Evolutionary conservation across 2,329 filamentous ascomycete genomes (phyloP), one percentile per base, ranked within the genome.

Genomic region (Bisporella sp.): DNA sequence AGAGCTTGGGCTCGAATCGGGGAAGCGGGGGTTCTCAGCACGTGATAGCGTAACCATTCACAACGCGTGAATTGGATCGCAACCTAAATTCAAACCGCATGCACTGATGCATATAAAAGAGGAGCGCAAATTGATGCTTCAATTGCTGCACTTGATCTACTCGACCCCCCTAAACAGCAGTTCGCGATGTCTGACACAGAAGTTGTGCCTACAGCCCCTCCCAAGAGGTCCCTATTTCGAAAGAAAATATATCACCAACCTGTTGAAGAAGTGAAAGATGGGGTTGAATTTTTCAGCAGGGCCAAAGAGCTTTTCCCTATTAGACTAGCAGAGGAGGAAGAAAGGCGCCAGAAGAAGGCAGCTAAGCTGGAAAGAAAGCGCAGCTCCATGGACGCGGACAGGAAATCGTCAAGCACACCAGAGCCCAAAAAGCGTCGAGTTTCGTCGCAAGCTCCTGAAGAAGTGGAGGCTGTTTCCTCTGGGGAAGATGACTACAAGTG

Each of bases 201-300:
- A 9, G 43, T 41, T 4, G 32, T 42, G 21, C 28, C 50, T 12
- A 43, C 51, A 7, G 53, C 54, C 37, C 50, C 53, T 7, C 58
- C 66, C 55, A 59, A 66, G 57, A 48, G 69, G 39, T 73, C 72
- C 1, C 70, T 80, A 13, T 82, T 82, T 66, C 80, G 75, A 46
- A 78, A 46, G 47, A 37, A 37, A n/a, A 37, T 37, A 8, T 37
- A 8, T 2, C 8, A 37, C n/a, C 8, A 37, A n/a, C 35, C n/a
- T n/a, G 35, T 37, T n/a, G 62, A 30, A 62, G 67, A 29, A 61
- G 61, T 31, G 67, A 71, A 52, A 62, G 66, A 30, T 53, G 56
- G n/a, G 59, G 65, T 31, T 9, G 70, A 73, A 8, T 72, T 77
- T 53, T 79, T 77, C 57, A 72, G 71, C 39, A 71, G 73, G 47